Evolutionary conservation across 2,329 filamentous ascomycete genomes (phyloP).

Genomic region (Talaromyces albobiverticillius): DNA sequence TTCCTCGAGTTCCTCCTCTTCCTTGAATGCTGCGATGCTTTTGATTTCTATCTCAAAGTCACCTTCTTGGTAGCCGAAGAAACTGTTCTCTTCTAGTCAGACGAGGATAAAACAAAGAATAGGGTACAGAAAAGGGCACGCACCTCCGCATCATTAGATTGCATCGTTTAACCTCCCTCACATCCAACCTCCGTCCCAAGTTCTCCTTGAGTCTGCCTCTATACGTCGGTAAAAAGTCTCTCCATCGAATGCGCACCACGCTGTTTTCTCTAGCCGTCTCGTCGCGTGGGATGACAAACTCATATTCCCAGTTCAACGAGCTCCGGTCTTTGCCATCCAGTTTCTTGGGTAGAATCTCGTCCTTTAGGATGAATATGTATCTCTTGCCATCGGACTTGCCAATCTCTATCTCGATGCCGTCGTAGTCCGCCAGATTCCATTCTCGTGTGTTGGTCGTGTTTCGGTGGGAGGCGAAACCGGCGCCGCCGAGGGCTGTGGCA

Average conservation of each 20-base stretch:
- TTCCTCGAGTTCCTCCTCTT: background rate
- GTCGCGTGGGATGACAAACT: constrained; percentile 48
- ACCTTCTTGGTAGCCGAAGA: constrained; percentile 72
- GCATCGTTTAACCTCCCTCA: constrained; percentile 61
- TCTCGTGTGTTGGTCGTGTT: constrained; percentile 52
- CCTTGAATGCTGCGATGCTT: constrained; percentile 51
- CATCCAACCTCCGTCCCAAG: constrained; percentile 55
- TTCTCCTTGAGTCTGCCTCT: constrained; percentile 64
- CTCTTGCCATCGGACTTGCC: constrained; percentile 56
- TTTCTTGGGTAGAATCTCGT: constrained; percentile 57
- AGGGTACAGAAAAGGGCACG: constrained; percentile 17
- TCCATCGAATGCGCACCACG: constrained; percentile 61
- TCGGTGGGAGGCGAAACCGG: constrained; percentile 77
- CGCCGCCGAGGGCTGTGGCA: constrained; percentile 70
- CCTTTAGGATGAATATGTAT: constrained; percentile 75
- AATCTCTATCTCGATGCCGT: constrained; percentile 59
- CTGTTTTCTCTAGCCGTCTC: constrained; percentile 25
- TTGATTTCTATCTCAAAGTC: constrained; percentile 59
- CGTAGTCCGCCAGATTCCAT: constrained; percentile 59
- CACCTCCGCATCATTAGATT: constrained; percentile 81
- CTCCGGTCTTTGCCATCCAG: constrained; percentile 67
- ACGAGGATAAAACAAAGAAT: background rate
- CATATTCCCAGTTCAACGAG: constrained; percentile 70
- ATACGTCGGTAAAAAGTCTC: constrained; percentile 68
- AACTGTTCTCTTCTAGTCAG: constrained; percentile 48